A percentile compares a stretch with the other conserved stretches of the same genome.
Conservation (phyloP, 108 stramenopile genomes). For the Stephanodiscus triporus region DNA sequence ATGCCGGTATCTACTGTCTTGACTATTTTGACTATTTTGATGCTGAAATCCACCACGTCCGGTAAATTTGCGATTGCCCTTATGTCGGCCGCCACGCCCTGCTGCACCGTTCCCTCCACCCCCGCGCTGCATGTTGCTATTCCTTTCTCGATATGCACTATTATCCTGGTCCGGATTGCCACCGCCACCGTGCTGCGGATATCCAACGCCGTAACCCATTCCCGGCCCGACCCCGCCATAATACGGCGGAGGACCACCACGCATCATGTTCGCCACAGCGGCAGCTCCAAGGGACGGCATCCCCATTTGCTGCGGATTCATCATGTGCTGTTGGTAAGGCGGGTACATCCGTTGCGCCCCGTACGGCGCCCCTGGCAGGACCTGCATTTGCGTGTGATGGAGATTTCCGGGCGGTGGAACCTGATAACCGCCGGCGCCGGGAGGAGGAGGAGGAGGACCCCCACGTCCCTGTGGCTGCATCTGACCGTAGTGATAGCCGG, state of each 20-base stretch:
- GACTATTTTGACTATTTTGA: slow-evolving; percentile 4
- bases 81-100: slow-evolving; percentile 16
- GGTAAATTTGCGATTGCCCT: slow-evolving; percentile 16
- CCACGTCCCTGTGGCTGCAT: slow-evolving; percentile 29
- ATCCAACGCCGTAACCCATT: slow-evolving; percentile 24
- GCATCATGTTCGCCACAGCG: slow-evolving; percentile 20
- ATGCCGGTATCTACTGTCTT: slow-evolving; percentile 7
- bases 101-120: slow-evolving; percentile 19
- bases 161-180: slow-evolving; percentile 28
- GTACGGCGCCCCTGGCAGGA: neutral
- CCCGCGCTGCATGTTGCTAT: slow-evolving; percentile 5
- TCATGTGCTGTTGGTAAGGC: slow-evolving; percentile 16
- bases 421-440: slow-evolving; percentile 4
- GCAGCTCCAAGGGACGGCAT: slow-evolving; percentile 16
- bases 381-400: slow-evolving; percentile 10
- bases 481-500: slow-evolving; percentile 21
- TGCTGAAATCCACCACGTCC: slow-evolving; percentile 11
- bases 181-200: slow-evolving; percentile 12
- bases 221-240: slow-evolving; percentile 33
- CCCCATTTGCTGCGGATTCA: slow-evolving; percentile 16
- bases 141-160: slow-evolving; percentile 27
- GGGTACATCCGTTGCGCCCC: slow-evolving; percentile 11
- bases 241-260: slow-evolving; percentile 45
- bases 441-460: slow-evolving; percentile 33
- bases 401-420: neutral